A percentile compares a stretch with the other conserved stretches of the same genome.
phyloP scores from a whole-genome alignment of 2,329 filamentous ascomycete species.

The Xylaria polymorpha region DNA sequence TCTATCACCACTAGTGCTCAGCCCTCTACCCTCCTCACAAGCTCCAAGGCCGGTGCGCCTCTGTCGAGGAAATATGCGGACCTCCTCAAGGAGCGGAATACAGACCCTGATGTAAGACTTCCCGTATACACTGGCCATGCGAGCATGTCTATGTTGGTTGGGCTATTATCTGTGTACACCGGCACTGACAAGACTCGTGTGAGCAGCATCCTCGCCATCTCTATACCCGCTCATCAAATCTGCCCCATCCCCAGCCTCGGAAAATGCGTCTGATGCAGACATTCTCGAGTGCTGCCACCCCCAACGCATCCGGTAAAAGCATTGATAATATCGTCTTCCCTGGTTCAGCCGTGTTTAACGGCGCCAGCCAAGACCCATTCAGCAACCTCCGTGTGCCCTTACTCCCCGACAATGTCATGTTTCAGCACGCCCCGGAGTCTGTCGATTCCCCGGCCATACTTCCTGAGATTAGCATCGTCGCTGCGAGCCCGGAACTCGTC shows the following conservation, averaged over 20 bases:
- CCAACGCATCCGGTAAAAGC: constrained; percentile 52
- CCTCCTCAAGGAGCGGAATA: constrained; percentile 51
- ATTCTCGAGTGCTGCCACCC: constrained; percentile 61
- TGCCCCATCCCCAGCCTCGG: constrained; percentile 54
- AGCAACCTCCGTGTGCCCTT: constrained; percentile 66
- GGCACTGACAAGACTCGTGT: constrained; percentile 44
- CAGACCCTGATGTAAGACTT: constrained; percentile 49
- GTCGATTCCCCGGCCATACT: constrained; percentile 55
- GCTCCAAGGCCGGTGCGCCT: constrained; percentile 46
- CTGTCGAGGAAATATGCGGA: constrained; percentile 52
- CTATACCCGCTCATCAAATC: constrained; percentile 52
- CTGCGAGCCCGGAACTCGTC: constrained; percentile 65
- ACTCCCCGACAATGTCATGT: constrained; percentile 67
- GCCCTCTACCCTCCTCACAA: constrained; percentile 46
- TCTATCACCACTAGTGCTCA: constrained; percentile 49
- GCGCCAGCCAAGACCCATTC: constrained; percentile 49
- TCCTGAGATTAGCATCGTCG: constrained; percentile 66
- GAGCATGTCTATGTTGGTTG: background rate
- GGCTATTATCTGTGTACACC: background rate
- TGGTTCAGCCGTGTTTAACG: constrained; percentile 52
- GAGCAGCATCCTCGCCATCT: constrained; percentile 48
- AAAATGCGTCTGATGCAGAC: constrained; percentile 71
- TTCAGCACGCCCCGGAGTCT: constrained; percentile 58
- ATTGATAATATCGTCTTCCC: constrained; percentile 68
- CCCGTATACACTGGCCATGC: background rate